Conservation (phyloP, 164 flowering plant species). For the Vitis riparia region DNA sequence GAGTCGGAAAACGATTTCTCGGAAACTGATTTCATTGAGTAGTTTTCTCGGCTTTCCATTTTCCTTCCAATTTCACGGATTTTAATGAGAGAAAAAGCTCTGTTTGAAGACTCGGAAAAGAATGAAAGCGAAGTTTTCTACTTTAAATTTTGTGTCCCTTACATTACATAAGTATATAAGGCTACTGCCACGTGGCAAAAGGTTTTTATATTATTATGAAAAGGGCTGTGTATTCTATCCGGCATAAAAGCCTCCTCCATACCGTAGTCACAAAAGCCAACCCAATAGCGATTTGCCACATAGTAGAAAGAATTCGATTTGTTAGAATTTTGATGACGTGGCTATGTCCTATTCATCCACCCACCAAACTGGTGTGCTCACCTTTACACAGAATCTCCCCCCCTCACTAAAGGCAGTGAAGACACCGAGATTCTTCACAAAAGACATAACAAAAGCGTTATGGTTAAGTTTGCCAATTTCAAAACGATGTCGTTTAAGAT, state of each 20-base stretch:
- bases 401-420: no score
- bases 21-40: constrained; percentile 26
- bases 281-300: neutral
- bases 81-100: neutral
- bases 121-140: constrained; percentile 3
- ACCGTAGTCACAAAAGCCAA: no score
- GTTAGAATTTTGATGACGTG: no score
- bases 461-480: no score
- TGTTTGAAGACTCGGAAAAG: constrained; percentile 6
- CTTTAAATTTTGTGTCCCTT: neutral
- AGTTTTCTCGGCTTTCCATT: constrained; percentile 8
- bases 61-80: neutral
- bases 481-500: no score
- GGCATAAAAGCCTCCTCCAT: no score
- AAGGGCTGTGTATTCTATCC: neutral
- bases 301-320: no score
- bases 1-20: constrained; percentile 7
- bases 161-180: neutral
- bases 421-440: no score
- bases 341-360: no score
- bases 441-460: no score
- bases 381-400: no score
- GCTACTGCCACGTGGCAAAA: neutral
- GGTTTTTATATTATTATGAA: neutral
- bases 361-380: no score